Evolutionary conservation across 768 basidiomycete genomes (phyloP).

Genomic region (Pisolithus tinctorius): DNA sequence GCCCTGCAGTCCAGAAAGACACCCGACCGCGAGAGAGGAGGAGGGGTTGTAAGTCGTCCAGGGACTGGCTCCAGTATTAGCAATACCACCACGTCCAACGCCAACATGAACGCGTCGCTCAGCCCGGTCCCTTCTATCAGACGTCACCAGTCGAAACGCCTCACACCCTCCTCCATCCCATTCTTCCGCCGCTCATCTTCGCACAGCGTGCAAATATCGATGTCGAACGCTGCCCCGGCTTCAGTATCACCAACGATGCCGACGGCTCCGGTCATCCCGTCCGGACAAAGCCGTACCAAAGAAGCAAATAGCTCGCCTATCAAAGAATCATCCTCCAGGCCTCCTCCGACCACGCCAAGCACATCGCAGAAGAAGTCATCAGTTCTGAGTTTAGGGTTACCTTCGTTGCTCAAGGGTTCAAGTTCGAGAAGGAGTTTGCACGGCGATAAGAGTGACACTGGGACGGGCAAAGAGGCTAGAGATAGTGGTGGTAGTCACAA

Average conservation of each 20-base stretch:
- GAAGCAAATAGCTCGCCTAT: slow-evolving; percentile 43
- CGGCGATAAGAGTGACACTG: slow-evolving; percentile 39
- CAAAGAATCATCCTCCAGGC: slow-evolving; percentile 45
- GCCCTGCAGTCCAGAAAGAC: slow-evolving; percentile 44
- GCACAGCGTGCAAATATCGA: slow-evolving; percentile 71
- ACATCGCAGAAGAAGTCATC: slow-evolving; percentile 75
- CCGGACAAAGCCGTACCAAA: slow-evolving; percentile 37
- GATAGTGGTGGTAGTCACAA: slow-evolving; percentile 33
- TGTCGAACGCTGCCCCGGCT: slow-evolving; percentile 32
- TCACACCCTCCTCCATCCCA: slow-evolving; percentile 89
- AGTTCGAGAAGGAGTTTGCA: slow-evolving; percentile 78
- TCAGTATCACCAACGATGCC: slow-evolving; percentile 50
- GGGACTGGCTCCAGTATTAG: slow-evolving; percentile 74
- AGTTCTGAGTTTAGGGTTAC: slow-evolving; percentile 72
- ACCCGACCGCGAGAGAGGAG: slow-evolving; percentile 50
- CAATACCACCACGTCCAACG: slow-evolving; percentile 54
- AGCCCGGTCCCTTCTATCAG: slow-evolving; percentile 68
- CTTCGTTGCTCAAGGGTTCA: slow-evolving; percentile 73
- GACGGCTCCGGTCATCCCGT: slow-evolving; percentile 30
- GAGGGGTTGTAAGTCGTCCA: slow-evolving; percentile 50
- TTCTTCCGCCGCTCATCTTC: slow-evolving; percentile 92
- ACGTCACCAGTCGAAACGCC: slow-evolving; percentile 62
- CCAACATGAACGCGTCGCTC: slow-evolving; percentile 48
- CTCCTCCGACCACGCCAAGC: slow-evolving; percentile 49
- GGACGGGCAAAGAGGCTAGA: slow-evolving; percentile 43